Evolutionary conservation across 2,329 filamentous ascomycete species (phyloP).

Genomic region (Leptodontidium sp.): DNA sequence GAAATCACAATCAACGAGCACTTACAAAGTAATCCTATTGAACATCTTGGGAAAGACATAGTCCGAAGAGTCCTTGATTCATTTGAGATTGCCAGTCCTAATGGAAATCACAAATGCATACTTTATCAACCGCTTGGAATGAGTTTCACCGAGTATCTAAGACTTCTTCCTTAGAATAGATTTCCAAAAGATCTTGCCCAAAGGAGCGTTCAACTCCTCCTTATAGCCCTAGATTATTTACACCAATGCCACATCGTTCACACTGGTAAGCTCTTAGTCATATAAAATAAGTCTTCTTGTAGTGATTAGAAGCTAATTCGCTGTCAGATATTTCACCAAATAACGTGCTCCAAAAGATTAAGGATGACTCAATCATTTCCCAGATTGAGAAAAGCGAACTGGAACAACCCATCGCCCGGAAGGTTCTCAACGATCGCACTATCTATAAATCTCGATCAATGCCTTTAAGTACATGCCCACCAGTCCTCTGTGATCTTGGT

Average conservation of each 20-base stretch:
- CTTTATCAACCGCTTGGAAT: slow-evolving; percentile 54
- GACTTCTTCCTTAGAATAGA: slow-evolving; percentile 50
- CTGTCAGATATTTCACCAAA: slow-evolving; percentile 32
- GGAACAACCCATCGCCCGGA: slow-evolving; percentile 35
- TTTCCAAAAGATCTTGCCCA: slow-evolving; percentile 41
- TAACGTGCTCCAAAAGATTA: too few relatives aligned
- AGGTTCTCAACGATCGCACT: too few relatives aligned
- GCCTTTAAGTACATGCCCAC: too few relatives aligned
- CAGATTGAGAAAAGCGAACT: slow-evolving; percentile 53
- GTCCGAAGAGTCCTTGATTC: slow-evolving; percentile 50
- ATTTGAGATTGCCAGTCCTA: slow-evolving; percentile 49
- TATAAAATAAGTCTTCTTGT: neutral
- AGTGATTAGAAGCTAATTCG: too few relatives aligned
- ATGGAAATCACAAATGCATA: slow-evolving; percentile 49
- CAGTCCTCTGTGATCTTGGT: too few relatives aligned
- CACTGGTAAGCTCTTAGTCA: slow-evolving; percentile 49
- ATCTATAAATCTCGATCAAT: too few relatives aligned
- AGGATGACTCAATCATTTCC: slow-evolving; percentile 48
- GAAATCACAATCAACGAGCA: slow-evolving; percentile 55
- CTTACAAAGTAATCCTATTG: slow-evolving; percentile 48
- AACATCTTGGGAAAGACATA: slow-evolving; percentile 33
- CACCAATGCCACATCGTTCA: slow-evolving; percentile 54
- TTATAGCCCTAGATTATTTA: slow-evolving; percentile 57
- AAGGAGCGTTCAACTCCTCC: slow-evolving; percentile 48
- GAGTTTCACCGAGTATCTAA: slow-evolving; percentile 51